Conservation (phyloP, 2,329 filamentous ascomycete genomes). For the Aspergillus aculeatus region DNA sequence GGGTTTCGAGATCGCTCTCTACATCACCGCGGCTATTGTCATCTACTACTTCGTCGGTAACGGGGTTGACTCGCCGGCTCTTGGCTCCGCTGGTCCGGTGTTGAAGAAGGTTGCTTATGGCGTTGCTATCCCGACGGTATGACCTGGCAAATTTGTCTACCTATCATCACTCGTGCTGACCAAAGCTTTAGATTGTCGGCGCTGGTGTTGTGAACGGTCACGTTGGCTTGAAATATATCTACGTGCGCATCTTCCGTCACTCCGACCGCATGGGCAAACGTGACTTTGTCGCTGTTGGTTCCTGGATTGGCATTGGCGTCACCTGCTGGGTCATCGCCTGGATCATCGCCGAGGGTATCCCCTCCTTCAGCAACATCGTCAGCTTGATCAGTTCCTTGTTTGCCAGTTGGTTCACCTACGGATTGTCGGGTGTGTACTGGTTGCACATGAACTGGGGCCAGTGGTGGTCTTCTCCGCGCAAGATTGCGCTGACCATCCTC, state of each 20-base stretch:
- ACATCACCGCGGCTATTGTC: constrained; percentile 65
- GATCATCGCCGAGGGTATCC: constrained; percentile 68
- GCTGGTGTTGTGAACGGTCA: constrained; percentile 69
- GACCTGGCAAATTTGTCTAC: constrained; percentile 1
- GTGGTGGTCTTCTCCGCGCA: constrained; percentile 44
- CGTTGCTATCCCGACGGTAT: constrained; percentile 62
- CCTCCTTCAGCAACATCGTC: constrained; percentile 65
- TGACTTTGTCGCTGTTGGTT: constrained; percentile 50
- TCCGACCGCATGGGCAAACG: constrained; percentile 54
- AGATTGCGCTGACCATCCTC: constrained; percentile 45
- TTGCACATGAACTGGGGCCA: constrained; percentile 48
- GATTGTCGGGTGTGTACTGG: constrained; percentile 40
- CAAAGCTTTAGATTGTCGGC: constrained; percentile 54
- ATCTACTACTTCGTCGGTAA: constrained; percentile 67
- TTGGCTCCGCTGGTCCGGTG: constrained; percentile 58
- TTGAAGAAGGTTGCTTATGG: constrained; percentile 66
- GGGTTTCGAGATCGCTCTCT: constrained; percentile 58
- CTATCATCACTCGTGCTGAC: background rate
- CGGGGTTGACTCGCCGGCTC: constrained; percentile 62
- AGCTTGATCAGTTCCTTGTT: constrained; percentile 63
- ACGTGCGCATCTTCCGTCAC: constrained; percentile 60
- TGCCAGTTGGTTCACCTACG: constrained; percentile 62
- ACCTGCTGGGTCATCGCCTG: constrained; percentile 61
- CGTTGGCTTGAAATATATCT: constrained; percentile 65
- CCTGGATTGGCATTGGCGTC: constrained; percentile 60